Evolutionary conservation across 2,329 filamentous ascomycete species (phyloP), one percentile per base, ranked within the genome.

Genomic region (Orbilia javanica): DNA sequence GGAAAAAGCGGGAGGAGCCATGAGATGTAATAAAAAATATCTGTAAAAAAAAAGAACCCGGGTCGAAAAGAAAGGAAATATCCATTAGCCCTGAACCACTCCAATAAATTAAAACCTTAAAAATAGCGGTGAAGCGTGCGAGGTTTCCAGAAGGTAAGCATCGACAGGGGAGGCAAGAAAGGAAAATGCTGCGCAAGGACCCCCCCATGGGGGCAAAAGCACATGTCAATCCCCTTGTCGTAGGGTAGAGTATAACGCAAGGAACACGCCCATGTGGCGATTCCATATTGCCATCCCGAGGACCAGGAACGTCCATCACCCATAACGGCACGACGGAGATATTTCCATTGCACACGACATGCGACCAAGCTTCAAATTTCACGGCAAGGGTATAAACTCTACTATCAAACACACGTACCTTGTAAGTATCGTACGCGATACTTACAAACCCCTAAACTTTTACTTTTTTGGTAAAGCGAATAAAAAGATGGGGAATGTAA

Each of bases 1-100:
- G 74, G 74, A 78, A 72, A 78, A 78, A 31, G 67, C 60, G 62
- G 74, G 74, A 78, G 55, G 74, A 50, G 74, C 74, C 74, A 78
- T 78, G 65, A 70, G 55, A 42, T 64, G 57, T 71, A 71, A 53
- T 53, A 36, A 34, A 67, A 60, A 71, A 67, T n/a, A 42, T 57
- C 73, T 72, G 48, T 48, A 60, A 63, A 5, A 20, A 8, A 39
- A 39, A 44, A 44, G 20, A 65, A 48, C 27, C 29, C n/a, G n/a
- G n/a, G n/a, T n/a, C n/a, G n/a, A n/a, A n/a, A 7, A 25, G 20
- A 52, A 55, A 34, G 60, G 50, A 52, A 55, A 65, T 25, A 42
- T 31, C 57, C 66, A 36, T 44, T 53, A 50, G 31, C 42, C 53
- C 4, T 44, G 42, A 44, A 44, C n/a, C 42, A 44, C 13, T 44